Evolutionary conservation across 208 protist species (phyloP).

Genomic region (Wallacemonas sp.): DNA sequence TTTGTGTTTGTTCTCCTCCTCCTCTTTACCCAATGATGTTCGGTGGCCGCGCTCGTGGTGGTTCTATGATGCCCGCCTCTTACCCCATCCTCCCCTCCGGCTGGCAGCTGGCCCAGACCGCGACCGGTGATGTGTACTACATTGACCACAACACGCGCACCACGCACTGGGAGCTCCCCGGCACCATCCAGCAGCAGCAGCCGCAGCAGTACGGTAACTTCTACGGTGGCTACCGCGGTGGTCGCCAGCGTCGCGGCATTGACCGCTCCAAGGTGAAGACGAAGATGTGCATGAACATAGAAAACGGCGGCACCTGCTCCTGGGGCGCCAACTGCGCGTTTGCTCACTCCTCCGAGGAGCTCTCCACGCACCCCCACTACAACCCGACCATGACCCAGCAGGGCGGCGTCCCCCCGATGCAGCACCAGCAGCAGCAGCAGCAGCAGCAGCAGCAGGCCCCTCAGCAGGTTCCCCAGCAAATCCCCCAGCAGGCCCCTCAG

Average conservation of each 20-base stretch:
- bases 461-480: constrained; percentile 11
- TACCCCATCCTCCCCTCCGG: constrained; percentile 63
- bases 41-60: constrained; percentile 18
- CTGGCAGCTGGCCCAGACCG: constrained; percentile 81
- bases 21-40: no score
- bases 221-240: constrained; percentile 33
- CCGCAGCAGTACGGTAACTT: constrained; percentile 28
- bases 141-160: constrained; percentile 90
- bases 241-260: constrained; percentile 68
- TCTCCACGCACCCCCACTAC: constrained; percentile 40
- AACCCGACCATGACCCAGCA: constrained; percentile 10
- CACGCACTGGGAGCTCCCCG: constrained; percentile 80
- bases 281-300: constrained; percentile 94
- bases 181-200: constrained; percentile 37
- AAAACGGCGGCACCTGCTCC: constrained; percentile 82
- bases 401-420: not conserved
- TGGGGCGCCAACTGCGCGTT: constrained; percentile 88
- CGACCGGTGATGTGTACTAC: constrained; percentile 75
- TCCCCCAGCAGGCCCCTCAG: constrained; percentile 13
- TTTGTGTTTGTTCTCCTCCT: no score
- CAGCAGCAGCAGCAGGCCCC: constrained; percentile 18
- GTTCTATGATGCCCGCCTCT: constrained; percentile 13
- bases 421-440: constrained; percentile 17
- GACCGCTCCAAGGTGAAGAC: constrained; percentile 86
- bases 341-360: constrained; percentile 82